phyloP scores from a whole-genome alignment of 2,329 filamentous ascomycete genomes.

The Penicillium sp. region DNA sequence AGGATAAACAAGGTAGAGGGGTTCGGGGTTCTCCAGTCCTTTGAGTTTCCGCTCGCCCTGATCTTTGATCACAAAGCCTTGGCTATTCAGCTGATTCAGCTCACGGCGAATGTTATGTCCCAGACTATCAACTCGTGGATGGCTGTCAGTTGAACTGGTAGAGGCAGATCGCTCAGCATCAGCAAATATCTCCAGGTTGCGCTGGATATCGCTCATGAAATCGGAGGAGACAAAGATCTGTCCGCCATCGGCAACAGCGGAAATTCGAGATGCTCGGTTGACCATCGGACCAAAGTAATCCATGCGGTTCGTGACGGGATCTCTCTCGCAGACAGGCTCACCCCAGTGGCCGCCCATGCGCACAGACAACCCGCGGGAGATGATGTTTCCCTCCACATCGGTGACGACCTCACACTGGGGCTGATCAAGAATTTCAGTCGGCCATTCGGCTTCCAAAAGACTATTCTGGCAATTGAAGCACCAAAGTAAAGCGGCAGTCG shows the following conservation, averaged over 20 bases:
- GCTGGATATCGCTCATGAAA: constrained; percentile 92
- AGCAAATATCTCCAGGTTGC: constrained; percentile 81
- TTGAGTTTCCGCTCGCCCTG: constrained; percentile 93
- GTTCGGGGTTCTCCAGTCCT: constrained; percentile 93
- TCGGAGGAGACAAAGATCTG: constrained; percentile 96
- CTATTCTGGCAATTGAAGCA: constrained; percentile 89
- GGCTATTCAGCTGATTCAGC: constrained; percentile 75
- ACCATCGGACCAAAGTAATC: constrained; percentile 99
- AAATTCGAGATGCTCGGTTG: constrained; percentile 91
- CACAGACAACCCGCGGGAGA: constrained; percentile 90
- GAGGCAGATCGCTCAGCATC: constrained; percentile 70
- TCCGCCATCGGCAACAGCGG: constrained; percentile 87
- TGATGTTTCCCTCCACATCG: constrained; percentile 79
- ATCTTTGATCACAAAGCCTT: constrained; percentile 95
- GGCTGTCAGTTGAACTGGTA: constrained; percentile 64
- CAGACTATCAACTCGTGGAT: constrained; percentile 64
- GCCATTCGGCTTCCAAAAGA: constrained; percentile 86
- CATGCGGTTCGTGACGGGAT: constrained; percentile 96
- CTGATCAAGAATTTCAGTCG: constrained; percentile 82
- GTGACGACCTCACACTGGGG: constrained; percentile 74
- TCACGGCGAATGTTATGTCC: constrained; percentile 79
- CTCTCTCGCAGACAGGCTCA: constrained; percentile 85
- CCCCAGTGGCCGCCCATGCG: constrained; percentile 98
- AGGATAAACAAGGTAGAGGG: constrained; percentile 91
- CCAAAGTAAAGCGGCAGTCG: constrained; percentile 91